A percentile compares a stretch with the other conserved stretches of the same genome.
Evolutionary conservation across 192 early-diverging fungal species (phyloP).

Genomic region (Podila epigama): DNA sequence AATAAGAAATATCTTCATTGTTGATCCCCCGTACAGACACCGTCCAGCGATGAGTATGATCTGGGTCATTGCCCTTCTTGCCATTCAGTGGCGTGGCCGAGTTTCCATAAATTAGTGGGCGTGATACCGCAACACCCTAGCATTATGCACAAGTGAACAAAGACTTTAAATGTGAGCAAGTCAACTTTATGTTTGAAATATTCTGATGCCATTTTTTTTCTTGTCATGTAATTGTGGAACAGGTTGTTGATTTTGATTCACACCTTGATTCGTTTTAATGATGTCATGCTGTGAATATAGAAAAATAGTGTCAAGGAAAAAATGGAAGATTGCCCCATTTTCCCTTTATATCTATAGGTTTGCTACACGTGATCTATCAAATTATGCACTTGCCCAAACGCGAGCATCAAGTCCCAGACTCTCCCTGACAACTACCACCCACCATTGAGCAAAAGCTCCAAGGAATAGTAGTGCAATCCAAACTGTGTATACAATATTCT

Average conservation of each 20-base stretch:
- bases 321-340: too few species aligned
- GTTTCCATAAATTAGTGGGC: constrained; percentile 91
- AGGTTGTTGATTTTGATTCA: too few species aligned
- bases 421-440: background rate
- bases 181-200: background rate
- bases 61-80: constrained; percentile 70
- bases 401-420: background rate
- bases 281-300: constrained; percentile 8
- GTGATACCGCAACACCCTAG: constrained; percentile 70
- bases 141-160: background rate
- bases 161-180: background rate
- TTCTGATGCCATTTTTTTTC: too few species aligned
- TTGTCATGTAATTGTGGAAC: too few species aligned
- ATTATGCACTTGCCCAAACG: background rate
- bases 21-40: constrained; percentile 86
- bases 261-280: constrained; percentile 27
- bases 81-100: constrained; percentile 74
- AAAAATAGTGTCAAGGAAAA: background rate
- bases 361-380: background rate
- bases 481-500: background rate
- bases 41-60: constrained; percentile 97
- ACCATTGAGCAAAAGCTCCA: background rate
- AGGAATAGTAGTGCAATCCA: background rate
- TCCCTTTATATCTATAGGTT: too few species aligned
- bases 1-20: constrained; percentile 86